Conservation (phyloP, 2,329 filamentous ascomycete genomes). For the Diaporthe batatas region DNA sequence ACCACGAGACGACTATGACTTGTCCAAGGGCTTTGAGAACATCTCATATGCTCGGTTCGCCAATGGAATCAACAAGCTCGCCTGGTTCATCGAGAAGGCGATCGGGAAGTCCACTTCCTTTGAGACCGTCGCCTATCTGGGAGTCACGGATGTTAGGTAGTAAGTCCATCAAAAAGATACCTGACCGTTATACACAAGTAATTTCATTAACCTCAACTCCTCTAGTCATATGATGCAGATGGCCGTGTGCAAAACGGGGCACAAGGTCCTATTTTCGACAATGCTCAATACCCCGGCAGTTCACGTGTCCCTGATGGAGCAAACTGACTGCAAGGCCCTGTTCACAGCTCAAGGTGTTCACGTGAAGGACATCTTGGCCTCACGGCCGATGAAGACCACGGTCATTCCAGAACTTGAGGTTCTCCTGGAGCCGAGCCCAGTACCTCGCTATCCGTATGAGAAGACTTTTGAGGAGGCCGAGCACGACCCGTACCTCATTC, state of each 20-base stretch:
- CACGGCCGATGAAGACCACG: constrained; percentile 41
- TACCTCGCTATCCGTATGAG: constrained; percentile 43
- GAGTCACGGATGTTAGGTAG: constrained; percentile 44
- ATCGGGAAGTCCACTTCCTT: constrained; percentile 43
- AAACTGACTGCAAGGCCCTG: constrained; percentile 43
- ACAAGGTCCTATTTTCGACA: constrained; percentile 45
- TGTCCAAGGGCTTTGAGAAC: constrained; percentile 45
- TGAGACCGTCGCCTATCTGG: constrained; percentile 45
- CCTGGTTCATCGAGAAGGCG: constrained; percentile 43
- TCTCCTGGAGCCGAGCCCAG: constrained; percentile 34
- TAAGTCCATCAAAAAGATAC: too few relatives aligned
- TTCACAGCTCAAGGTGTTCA: constrained; percentile 42
- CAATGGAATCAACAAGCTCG: constrained; percentile 45
- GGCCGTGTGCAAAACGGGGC: constrained; percentile 46
- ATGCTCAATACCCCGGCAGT: constrained; percentile 44
- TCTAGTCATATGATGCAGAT: constrained; percentile 42
- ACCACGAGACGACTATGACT: constrained; percentile 45
- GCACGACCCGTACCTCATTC: constrained; percentile 42
- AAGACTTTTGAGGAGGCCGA: constrained; percentile 45
- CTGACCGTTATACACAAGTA: too few relatives aligned
- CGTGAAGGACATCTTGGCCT: constrained; percentile 43
- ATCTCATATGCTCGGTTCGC: constrained; percentile 43
- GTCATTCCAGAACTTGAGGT: constrained; percentile 43
- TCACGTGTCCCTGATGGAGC: constrained; percentile 44
- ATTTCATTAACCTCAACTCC: too few relatives aligned